phyloP scores from a whole-genome alignment of 192 early-diverging fungal species.

The Phlyctochytrium arcticum region DNA sequence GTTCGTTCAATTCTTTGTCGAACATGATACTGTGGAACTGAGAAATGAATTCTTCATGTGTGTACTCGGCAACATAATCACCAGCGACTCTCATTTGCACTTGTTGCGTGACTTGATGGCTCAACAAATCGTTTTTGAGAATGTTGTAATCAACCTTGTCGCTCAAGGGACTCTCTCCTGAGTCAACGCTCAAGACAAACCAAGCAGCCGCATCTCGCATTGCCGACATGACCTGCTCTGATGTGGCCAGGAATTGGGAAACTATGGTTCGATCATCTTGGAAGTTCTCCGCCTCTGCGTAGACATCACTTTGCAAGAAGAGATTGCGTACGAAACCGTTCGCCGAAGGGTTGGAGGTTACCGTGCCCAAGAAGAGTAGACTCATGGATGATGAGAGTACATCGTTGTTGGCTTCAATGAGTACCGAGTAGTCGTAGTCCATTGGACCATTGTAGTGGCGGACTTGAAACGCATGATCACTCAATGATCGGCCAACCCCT shows the following conservation, averaged over 20 bases:
- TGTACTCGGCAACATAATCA: constrained; percentile 20
- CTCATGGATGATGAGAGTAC: constrained; percentile 75
- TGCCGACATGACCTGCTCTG: constrained; percentile 11
- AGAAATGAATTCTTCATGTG: constrained; percentile 16
- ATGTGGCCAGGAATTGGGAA: not conserved
- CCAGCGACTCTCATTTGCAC: constrained; percentile 18
- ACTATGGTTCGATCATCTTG: not conserved
- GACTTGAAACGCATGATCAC: constrained; percentile 65
- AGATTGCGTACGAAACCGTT: constrained; percentile 27
- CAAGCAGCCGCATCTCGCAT: constrained; percentile 15
- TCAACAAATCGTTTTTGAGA: constrained; percentile 41
- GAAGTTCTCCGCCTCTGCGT: constrained; percentile 3
- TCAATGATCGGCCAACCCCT: constrained; percentile 30
- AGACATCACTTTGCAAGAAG: constrained; percentile 1
- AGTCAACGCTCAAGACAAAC: constrained; percentile 20
- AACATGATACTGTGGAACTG: constrained; percentile 18
- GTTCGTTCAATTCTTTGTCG: not conserved
- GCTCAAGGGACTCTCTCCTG: constrained; percentile 14
- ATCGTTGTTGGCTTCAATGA: constrained; percentile 76
- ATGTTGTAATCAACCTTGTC: constrained; percentile 58
- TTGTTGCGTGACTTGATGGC: constrained; percentile 4
- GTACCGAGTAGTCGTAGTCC: constrained; percentile 61
- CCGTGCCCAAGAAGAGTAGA: constrained; percentile 8
- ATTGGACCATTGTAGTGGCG: constrained; percentile 75
- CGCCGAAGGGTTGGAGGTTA: constrained; percentile 1